Evolutionary conservation across 1,139 yeast genomes (phyloP).

Genomic region (Kluyveromyces sp.): DNA sequence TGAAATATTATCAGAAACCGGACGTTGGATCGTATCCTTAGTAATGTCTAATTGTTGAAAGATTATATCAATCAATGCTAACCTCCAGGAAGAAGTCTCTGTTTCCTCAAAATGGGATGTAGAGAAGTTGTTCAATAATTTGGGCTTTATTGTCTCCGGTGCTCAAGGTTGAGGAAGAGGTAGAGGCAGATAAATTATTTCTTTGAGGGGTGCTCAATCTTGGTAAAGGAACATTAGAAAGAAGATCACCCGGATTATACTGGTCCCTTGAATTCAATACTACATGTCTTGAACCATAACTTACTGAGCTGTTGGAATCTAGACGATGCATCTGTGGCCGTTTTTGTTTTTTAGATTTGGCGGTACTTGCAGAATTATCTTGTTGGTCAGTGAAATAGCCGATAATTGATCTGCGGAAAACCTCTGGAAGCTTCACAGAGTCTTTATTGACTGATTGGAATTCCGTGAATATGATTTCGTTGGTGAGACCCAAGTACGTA

Average conservation of each 20-base stretch:
- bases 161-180: conserved; percentile 1
- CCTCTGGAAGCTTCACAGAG: conserved; percentile 50
- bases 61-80: conserved; percentile 68
- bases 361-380: conserved; percentile 5
- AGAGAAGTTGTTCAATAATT: conserved; percentile 23
- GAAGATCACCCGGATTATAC: conserved; percentile 74
- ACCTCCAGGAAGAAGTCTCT: conserved; percentile 62
- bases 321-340: conserved; percentile 6
- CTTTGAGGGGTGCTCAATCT: conserved; percentile 25
- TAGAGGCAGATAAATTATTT: conserved; percentile 1
- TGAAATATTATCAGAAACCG: conserved; percentile 8
- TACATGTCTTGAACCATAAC: conserved; percentile 51
- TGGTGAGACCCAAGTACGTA: conserved; percentile 74
- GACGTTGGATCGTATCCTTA: conserved; percentile 32
- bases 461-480: conserved; percentile 76
- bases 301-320: background rate
- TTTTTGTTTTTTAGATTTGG: conserved; percentile 1
- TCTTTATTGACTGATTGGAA: conserved; percentile 48
- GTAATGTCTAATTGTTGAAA: conserved; percentile 67
- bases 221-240: conserved; percentile 75
- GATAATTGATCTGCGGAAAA: conserved; percentile 37
- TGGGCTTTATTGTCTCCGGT: background rate
- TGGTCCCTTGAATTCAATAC: conserved; percentile 52
- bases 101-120: conserved; percentile 53
- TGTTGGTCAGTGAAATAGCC: conserved; percentile 37